These are phyloP conservation scores for Apostasia shenzhenica DNA, from an alignment of 106 monocot genomes.

Conservation along the genomic window DNA sequence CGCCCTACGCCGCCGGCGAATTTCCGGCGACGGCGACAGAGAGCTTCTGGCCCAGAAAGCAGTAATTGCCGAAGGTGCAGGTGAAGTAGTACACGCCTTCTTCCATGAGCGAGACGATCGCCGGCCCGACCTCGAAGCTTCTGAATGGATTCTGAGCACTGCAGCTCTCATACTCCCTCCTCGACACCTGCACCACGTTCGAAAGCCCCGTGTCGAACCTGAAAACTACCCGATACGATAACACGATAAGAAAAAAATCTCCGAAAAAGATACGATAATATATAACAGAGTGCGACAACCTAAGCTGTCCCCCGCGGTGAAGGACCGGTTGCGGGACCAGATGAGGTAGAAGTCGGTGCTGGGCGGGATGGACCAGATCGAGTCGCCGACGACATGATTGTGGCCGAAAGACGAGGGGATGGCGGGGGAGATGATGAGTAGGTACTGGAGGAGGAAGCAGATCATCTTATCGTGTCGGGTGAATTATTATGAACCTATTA, in stretches of 20 bases:
- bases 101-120: constrained; percentile 13
- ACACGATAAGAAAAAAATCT: not conserved
- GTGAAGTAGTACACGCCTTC: constrained; percentile 36
- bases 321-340: constrained; percentile 6
- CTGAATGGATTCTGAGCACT: constrained; percentile 26
- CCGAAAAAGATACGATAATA: not conserved
- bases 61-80: constrained; percentile 47
- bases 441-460: no score
- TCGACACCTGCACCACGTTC: constrained; percentile 41
- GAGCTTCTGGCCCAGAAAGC: constrained; percentile 37
- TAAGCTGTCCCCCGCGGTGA: constrained; percentile 5
- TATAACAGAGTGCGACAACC: not conserved
- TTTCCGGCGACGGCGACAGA: constrained; percentile 10
- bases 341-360: constrained; percentile 8
- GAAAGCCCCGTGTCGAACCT: constrained; percentile 50
- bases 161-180: constrained; percentile 41
- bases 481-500: no score
- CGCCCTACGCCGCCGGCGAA: no score
- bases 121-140: constrained; percentile 19
- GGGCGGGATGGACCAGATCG: constrained; percentile 10
- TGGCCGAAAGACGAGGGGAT: not conserved
- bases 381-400: constrained; percentile 7
- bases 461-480: no score
- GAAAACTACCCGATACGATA: constrained; percentile 22
- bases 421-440: no score